Evolutionary conservation across 345 rosid species (phyloP).

Genomic region (Cardamine occulta): DNA sequence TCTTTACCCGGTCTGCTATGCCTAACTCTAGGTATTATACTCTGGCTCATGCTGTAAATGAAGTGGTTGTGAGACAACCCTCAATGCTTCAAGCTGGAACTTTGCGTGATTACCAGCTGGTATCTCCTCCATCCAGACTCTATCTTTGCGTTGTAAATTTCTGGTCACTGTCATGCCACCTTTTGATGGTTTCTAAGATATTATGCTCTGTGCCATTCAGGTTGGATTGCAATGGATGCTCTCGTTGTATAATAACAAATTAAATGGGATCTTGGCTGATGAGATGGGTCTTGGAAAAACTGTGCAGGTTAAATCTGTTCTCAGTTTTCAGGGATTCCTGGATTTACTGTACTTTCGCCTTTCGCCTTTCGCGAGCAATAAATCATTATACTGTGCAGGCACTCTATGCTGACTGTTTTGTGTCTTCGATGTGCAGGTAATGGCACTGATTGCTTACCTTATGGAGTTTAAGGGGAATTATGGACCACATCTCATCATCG

Average conservation of each 20-base stretch:
- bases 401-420: constrained; percentile 29
- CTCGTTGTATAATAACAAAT: constrained; percentile 94
- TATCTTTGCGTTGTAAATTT: constrained; percentile 20
- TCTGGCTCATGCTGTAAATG: constrained; percentile 99
- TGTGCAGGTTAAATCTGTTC: constrained; percentile 73
- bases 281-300: constrained; percentile 99
- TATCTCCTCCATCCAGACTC: constrained; percentile 49
- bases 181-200: constrained; percentile 8
- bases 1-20: constrained; percentile 15
- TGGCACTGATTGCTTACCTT: constrained; percentile 98
- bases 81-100: constrained; percentile 96
- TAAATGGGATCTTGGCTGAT: constrained; percentile 98
- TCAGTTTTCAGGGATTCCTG: constrained; percentile 23
- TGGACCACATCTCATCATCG: constrained; percentile 99
- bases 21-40: constrained; percentile 71
- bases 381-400: constrained; percentile 21
- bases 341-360: constrained; percentile 15
- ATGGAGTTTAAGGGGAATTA: constrained; percentile 99
- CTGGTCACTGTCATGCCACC: constrained; percentile 17
- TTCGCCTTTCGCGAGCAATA: constrained; percentile 18
- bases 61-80: constrained; percentile 87
- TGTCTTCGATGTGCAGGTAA: constrained; percentile 63
- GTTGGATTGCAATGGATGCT: constrained; percentile 99
- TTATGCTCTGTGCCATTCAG: constrained; percentile 49
- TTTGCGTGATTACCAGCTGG: constrained; percentile 98